A percentile compares a stretch with the other conserved stretches of the same genome.
These are phyloP conservation scores for Penicillium sp. DNA, from an alignment of 2,329 filamentous ascomycete genomes.

Conservation along the genomic window DNA sequence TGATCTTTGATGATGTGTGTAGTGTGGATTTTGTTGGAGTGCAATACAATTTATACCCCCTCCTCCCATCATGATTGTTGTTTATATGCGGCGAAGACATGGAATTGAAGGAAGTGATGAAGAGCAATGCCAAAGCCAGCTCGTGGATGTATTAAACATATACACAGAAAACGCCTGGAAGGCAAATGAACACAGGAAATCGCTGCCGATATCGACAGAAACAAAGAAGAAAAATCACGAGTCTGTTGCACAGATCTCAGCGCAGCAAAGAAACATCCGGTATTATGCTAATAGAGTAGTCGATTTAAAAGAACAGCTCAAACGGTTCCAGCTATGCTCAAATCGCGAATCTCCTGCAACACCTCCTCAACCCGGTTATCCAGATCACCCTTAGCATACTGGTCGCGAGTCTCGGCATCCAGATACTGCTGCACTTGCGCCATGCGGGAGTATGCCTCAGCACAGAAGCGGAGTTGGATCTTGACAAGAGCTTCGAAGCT, in stretches of 20 bases:
- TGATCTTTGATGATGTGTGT: background rate
- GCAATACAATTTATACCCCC: background rate
- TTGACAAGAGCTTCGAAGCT: constrained; percentile 98
- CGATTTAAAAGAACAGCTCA: constrained; percentile 29
- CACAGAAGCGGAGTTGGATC: constrained; percentile 96
- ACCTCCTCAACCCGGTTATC: constrained; percentile 93
- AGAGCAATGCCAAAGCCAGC: constrained; percentile 8
- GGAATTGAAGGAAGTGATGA: background rate
- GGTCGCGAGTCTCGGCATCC: constrained; percentile 89
- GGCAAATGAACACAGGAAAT: constrained; percentile 2
- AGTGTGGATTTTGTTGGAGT: background rate
- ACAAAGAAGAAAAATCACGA: constrained; percentile 3
- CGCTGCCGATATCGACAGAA: constrained; percentile 1
- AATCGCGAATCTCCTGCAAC: constrained; percentile 90
- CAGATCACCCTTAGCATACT: constrained; percentile 90
- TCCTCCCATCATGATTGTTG: background rate
- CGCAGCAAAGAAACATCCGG: constrained; percentile 14
- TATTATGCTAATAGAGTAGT: constrained; percentile 15
- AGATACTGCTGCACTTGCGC: constrained; percentile 98
- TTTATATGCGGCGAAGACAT: background rate
- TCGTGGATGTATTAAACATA: constrained; percentile 14
- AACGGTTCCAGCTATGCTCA: constrained; percentile 84
- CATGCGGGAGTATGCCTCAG: constrained; percentile 96
- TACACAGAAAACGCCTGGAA: constrained; percentile 10
- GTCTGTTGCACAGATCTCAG: background rate